These are phyloP conservation scores for Nitzschia palea DNA, from an alignment of 108 stramenopile genomes.

Conservation along the genomic window DNA sequence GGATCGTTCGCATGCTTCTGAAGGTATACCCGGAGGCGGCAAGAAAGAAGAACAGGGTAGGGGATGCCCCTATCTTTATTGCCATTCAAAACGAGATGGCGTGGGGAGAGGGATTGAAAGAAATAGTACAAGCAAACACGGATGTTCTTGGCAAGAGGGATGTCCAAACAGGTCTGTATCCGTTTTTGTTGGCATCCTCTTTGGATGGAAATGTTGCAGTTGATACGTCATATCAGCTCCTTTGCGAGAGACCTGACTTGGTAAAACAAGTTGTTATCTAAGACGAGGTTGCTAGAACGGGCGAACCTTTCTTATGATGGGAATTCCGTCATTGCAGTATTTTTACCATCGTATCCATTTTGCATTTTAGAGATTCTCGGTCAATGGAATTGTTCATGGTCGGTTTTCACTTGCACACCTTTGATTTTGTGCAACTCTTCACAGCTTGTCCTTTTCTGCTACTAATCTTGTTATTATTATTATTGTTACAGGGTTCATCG, in stretches of 20 bases:
- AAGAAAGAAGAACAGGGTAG: slow-evolving; percentile 17
- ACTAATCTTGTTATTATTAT: too few species aligned
- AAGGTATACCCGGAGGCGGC: slow-evolving; percentile 36
- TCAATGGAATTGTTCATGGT: too few species aligned
- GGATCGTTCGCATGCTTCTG: slow-evolving; percentile 24
- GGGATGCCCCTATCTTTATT: slow-evolving; percentile 34
- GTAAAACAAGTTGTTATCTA: too few species aligned
- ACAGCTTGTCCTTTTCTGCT: too few species aligned
- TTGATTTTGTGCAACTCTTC: too few species aligned
- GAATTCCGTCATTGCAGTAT: too few species aligned
- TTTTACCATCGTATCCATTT: too few species aligned
- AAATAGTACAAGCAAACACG: slow-evolving; percentile 22
- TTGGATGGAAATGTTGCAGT: slow-evolving; percentile 37
- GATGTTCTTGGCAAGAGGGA: slow-evolving; percentile 24
- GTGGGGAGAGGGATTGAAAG: slow-evolving; percentile 39
- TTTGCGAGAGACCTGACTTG: slow-evolving; percentile 29
- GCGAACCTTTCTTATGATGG: too few species aligned
- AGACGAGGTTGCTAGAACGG: too few species aligned
- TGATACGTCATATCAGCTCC: slow-evolving; percentile 30
- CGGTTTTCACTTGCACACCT: too few species aligned
- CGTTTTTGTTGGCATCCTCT: slow-evolving; percentile 42
- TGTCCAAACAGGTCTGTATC: slow-evolving; percentile 32
- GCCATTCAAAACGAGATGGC: slow-evolving; percentile 39
- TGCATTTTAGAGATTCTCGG: too few species aligned
- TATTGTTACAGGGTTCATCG: too few species aligned